Evolutionary conservation across 78 protist species (phyloP), one percentile per base, ranked within the genome.

Genomic region (Salpingoeca rosetta): DNA sequence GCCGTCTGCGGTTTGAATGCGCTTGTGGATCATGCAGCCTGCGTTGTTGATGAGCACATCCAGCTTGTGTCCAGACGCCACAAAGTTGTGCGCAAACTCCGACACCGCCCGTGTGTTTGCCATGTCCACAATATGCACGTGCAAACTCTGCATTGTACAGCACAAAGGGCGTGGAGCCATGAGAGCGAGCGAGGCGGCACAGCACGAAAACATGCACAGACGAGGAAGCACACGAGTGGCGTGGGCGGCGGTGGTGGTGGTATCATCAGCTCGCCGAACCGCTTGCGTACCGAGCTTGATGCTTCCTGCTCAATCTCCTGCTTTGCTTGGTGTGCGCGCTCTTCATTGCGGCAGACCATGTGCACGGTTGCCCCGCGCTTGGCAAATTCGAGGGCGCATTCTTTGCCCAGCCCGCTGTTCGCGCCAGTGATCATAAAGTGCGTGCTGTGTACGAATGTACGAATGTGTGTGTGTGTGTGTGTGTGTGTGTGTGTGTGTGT

Each of bases 341-440:
- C 27, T 24, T 76, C 25, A 36, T 24, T 76, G 7, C 80, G 80
- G 37, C 80, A 76, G 80, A 76, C 37, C 80, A 76, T 76, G 80
- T 76, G 80, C 35, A 76, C 80, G 40, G 80, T 76, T 36, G 80
- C 80, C 7, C 27, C 27, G 7, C 39, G 12, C 25, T 12, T 31
- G 82, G 44, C 82, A 10, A 79, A 25, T 27, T 38, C 51, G 11
- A 38, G 44, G 44, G 57, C 27, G 10, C 44, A 3, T 10, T 40
- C 44, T 17, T 79, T 42, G 82, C 82, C 82, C 7, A 79, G 17
- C 31, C 82, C 82, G 7, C 51, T 40, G 82, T 79, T 79, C 44
- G 82, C 82, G 44, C 82, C 82, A n/a, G 82, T 79, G 51, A 79
- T 40, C 7, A 79, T 42, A 40, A 42, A n/a, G n/a, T n/a, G n/a